Percentiles rank a stretch among this genome's conserved stretches.
Conservation (phyloP, 1,284 basidiomycete species). For the Anthracocystis walkeri region DNA sequence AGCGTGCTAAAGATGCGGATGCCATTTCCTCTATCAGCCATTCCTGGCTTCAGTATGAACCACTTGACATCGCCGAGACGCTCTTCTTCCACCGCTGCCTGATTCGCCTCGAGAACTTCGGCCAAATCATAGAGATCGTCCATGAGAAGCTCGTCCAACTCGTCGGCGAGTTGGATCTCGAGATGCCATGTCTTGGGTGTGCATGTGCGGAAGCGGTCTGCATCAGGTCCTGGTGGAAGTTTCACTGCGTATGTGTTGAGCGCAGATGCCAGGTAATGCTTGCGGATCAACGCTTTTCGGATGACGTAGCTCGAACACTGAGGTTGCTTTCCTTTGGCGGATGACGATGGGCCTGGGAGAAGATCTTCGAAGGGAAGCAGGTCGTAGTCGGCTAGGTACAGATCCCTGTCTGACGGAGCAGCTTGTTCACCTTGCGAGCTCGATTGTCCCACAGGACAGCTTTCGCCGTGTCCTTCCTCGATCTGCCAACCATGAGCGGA, state of each 20-base stretch:
- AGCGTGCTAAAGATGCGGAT: slow-evolving; percentile 89
- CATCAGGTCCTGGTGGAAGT: slow-evolving; percentile 25
- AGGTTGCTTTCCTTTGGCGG: slow-evolving; percentile 68
- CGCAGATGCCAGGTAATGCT: slow-evolving; percentile 87
- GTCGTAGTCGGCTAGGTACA: slow-evolving; percentile 67
- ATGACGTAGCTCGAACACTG: slow-evolving; percentile 89
- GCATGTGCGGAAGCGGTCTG: slow-evolving; percentile 24
- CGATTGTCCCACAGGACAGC: background rate
- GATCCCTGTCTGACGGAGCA: slow-evolving; percentile 22
- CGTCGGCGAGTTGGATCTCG: slow-evolving; percentile 90
- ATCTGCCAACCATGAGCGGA: slow-evolving; percentile 49
- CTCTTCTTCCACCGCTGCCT: slow-evolving; percentile 49
- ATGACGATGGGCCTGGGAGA: slow-evolving; percentile 20
- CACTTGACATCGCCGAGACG: slow-evolving; percentile 71
- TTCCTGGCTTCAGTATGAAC: slow-evolving; percentile 86
- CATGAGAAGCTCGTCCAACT: slow-evolving; percentile 90
- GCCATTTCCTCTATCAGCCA: slow-evolving; percentile 95
- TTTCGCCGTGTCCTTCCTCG: slow-evolving; percentile 19
- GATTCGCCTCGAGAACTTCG: slow-evolving; percentile 72
- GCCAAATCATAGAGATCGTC: slow-evolving; percentile 94
- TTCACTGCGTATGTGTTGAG: slow-evolving; percentile 72
- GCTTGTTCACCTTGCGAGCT: background rate
- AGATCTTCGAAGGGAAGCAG: slow-evolving; percentile 63
- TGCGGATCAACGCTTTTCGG: slow-evolving; percentile 91
- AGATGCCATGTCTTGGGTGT: slow-evolving; percentile 87